These are phyloP conservation scores for Pestalotiopsis sp. DNA, from an alignment of 2,329 filamentous ascomycete species.

Conservation along the genomic window DNA sequence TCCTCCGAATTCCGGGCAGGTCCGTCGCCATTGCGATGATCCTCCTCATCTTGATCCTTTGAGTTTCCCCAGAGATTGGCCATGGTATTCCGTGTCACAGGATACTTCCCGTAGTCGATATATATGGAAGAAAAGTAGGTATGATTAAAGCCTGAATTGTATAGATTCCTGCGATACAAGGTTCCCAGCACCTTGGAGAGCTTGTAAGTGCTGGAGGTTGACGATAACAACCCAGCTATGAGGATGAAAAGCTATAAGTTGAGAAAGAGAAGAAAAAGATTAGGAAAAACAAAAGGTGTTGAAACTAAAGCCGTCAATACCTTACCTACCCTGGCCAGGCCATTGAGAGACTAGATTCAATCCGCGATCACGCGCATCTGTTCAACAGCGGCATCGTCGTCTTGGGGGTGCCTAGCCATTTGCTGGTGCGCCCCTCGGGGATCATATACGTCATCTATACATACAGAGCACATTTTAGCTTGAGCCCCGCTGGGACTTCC, in stretches of 20 bases:
- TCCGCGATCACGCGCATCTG: not conserved
- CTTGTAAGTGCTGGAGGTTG: not conserved
- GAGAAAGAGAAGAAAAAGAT: not conserved
- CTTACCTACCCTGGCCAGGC: not conserved
- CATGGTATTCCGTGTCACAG: not conserved
- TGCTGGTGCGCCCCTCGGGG: not conserved
- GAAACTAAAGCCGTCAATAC: not conserved
- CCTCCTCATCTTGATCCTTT: constrained; percentile 20
- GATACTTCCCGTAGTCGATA: not conserved
- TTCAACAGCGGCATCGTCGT: not conserved
- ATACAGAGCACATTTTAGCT: not conserved
- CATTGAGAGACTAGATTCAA: not conserved
- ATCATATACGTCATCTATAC: not conserved
- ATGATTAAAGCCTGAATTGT: not conserved
- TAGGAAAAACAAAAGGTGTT: not conserved
- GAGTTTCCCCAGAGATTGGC: constrained; percentile 28
- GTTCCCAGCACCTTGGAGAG: not conserved
- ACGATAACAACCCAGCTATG: not conserved
- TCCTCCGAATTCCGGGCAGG: constrained; percentile 24
- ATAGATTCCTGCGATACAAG: not conserved
- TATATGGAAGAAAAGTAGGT: not conserved
- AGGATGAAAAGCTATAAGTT: not conserved
- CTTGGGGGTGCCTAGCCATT: not conserved
- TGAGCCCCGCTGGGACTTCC: not conserved
- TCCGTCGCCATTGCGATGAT: constrained; percentile 14